A percentile compares a stretch with the other conserved stretches of the same genome.
Conservation (phyloP, 352 stramenopile species). For the Pythium aphanidermatum region DNA sequence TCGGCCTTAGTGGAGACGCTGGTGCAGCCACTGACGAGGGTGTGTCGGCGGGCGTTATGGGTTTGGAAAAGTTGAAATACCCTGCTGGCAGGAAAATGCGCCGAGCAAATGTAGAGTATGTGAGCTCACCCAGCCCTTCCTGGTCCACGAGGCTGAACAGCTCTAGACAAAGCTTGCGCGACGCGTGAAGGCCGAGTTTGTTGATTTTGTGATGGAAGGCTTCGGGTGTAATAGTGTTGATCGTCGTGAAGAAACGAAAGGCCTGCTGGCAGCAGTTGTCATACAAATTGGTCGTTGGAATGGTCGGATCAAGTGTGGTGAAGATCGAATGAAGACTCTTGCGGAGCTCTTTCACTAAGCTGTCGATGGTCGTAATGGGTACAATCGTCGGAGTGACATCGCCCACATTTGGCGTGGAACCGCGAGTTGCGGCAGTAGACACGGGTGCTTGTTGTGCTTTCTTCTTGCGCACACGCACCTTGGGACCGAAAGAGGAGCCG, state of each 20-base stretch:
- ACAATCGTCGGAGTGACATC: constrained; percentile 3
- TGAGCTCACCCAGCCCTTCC: constrained; percentile 59
- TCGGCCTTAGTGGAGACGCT: not conserved
- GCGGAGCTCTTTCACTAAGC: constrained; percentile 47
- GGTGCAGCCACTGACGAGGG: not conserved
- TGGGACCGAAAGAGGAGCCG: constrained; percentile 15
- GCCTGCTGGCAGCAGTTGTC: constrained; percentile 61
- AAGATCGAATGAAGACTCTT: constrained; percentile 43
- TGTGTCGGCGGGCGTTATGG: not conserved
- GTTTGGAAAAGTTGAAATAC: constrained; percentile 23
- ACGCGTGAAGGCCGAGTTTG: constrained; percentile 45
- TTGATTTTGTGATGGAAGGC: constrained; percentile 59
- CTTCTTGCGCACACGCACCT: constrained; percentile 16
- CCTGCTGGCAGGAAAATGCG: constrained; percentile 45
- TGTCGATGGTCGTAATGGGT: constrained; percentile 22
- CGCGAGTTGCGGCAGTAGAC: not conserved
- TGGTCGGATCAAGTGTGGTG: constrained; percentile 25
- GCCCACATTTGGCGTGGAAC: not conserved
- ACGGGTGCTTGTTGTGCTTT: constrained; percentile 2
- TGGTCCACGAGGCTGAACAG: constrained; percentile 59
- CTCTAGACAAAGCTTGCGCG: constrained; percentile 37
- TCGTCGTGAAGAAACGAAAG: constrained; percentile 75
- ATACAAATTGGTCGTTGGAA: constrained; percentile 33
- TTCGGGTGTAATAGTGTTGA: constrained; percentile 61
- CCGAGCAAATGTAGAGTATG: constrained; percentile 51